Evolutionary conservation across 106 monocot genomes (phyloP).

Genomic region (Hemerocallis citrina): DNA sequence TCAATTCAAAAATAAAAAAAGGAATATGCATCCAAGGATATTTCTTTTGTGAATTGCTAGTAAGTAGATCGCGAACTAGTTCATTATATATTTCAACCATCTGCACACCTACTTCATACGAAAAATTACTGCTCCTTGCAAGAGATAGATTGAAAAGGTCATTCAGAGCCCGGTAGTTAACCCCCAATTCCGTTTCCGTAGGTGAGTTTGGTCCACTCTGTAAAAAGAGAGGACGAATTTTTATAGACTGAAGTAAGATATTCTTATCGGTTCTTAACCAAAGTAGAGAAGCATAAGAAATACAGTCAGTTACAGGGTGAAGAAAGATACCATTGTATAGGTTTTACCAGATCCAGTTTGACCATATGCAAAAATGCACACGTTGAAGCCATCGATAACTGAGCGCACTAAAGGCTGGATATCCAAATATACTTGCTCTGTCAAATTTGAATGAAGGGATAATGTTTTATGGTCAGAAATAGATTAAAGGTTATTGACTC

Average conservation of each 20-base stretch:
- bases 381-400: slow-evolving; percentile 86
- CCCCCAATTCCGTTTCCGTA: slow-evolving; percentile 73
- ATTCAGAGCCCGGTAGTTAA: slow-evolving; percentile 76
- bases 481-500: too few species aligned
- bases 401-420: slow-evolving; percentile 75
- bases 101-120: slow-evolving; percentile 74
- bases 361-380: slow-evolving; percentile 95
- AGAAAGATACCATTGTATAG: slow-evolving; percentile 70
- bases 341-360: slow-evolving; percentile 96
- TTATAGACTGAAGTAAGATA: neutral
- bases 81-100: slow-evolving; percentile 98
- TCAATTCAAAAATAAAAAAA: too few species aligned
- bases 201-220: slow-evolving; percentile 65
- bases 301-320: too few species aligned
- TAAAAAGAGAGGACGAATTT: neutral
- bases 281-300: too few species aligned
- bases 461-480: neutral
- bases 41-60: slow-evolving; percentile 57
- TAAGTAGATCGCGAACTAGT: slow-evolving; percentile 91
- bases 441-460: neutral
- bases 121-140: slow-evolving; percentile 44
- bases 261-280: too few species aligned
- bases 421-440: slow-evolving; percentile 75
- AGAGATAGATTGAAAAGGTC: slow-evolving; percentile 71
- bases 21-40: slow-evolving; percentile 48